Evolutionary conservation across 164 flowering plant species (phyloP).

Genomic region (Liriodendron chinense): DNA sequence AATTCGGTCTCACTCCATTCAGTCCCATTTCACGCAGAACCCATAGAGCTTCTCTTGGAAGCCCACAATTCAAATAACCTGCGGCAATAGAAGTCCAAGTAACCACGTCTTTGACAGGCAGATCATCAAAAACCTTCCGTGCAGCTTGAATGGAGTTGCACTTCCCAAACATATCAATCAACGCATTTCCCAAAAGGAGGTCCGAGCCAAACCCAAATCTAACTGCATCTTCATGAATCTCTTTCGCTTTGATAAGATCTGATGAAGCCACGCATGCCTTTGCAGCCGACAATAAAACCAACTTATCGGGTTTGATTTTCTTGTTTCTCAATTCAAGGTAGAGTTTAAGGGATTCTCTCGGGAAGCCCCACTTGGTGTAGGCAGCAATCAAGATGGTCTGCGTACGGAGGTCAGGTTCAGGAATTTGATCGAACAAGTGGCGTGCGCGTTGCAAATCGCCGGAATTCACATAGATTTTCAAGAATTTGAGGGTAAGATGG

Average conservation of each 20-base stretch:
- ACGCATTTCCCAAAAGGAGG: constrained; percentile 40
- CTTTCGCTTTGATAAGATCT: constrained; percentile 37
- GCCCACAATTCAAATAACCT: constrained; percentile 42
- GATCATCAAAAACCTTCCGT: constrained; percentile 30
- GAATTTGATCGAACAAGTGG: constrained; percentile 48
- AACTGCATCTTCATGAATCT: constrained; percentile 41
- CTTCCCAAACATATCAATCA: constrained; percentile 59
- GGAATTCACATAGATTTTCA: constrained; percentile 19
- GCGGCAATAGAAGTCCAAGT: constrained; percentile 58
- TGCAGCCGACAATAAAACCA: constrained; percentile 36
- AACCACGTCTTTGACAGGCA: constrained; percentile 41
- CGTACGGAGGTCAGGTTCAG: constrained; percentile 38
- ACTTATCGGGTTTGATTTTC: constrained; percentile 34
- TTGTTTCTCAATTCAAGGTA: constrained; percentile 22
- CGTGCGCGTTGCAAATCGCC: constrained; percentile 49
- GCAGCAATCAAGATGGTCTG: constrained; percentile 48
- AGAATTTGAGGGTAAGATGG: constrained; percentile 24
- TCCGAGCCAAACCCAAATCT: constrained; percentile 34
- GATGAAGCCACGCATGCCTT: constrained; percentile 45
- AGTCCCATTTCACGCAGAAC: constrained; percentile 49
- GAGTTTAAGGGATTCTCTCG: constrained; percentile 37
- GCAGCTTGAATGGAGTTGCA: constrained; percentile 41
- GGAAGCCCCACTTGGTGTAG: constrained; percentile 37
- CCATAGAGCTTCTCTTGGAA: constrained; percentile 32
- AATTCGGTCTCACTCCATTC: constrained; percentile 43